phyloP scores from a whole-genome alignment of 139 green algal species.

The Coelastrella sp. region DNA sequence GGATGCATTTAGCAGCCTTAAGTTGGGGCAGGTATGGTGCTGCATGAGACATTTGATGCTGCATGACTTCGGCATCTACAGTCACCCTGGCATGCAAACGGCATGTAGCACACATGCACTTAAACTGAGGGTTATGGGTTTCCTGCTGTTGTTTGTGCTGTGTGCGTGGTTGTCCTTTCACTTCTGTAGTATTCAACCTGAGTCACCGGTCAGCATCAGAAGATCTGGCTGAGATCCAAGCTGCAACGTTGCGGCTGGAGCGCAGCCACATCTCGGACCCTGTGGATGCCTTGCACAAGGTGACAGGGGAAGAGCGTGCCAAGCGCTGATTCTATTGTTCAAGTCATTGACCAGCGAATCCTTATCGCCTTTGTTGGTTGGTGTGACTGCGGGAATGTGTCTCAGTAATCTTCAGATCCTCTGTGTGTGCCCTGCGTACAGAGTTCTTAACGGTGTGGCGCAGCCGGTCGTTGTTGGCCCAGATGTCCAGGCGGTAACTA shows the following conservation, averaged over 20 bases:
- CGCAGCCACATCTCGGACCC: constrained; percentile 21
- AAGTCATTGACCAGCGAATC: no score
- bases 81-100: neutral
- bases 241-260: constrained; percentile 24
- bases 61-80: neutral
- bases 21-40: constrained; percentile 34
- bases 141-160: neutral
- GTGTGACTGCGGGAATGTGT: no score
- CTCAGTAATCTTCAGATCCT: no score
- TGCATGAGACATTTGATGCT: neutral
- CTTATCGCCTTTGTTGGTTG: no score
- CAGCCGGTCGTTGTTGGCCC: no score
- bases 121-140: neutral
- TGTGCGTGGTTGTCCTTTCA: neutral
- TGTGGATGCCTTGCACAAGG: neutral
- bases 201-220: neutral
- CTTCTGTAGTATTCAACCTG: constrained; percentile 24
- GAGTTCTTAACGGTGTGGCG: no score
- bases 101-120: neutral
- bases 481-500: no score
- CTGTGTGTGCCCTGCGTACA: no score
- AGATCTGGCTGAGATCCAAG: constrained; percentile 33
- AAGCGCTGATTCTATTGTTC: no score
- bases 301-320: neutral
- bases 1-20: constrained; percentile 34